These are phyloP conservation scores for Debaryomycetaceae sp. DNA, from an alignment of 1,139 yeast species.

Conservation along the genomic window DNA sequence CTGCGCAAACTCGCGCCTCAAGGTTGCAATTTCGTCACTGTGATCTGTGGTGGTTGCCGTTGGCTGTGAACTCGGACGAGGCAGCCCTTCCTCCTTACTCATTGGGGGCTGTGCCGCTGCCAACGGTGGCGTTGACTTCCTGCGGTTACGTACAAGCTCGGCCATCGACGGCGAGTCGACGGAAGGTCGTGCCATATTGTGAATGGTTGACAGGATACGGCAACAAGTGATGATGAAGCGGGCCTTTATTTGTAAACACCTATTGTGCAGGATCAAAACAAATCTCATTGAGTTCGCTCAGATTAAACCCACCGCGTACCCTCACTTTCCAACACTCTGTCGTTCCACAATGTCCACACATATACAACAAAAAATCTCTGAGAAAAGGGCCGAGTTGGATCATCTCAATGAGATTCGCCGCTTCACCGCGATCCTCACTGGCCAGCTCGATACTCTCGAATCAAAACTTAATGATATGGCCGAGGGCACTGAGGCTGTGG, in stretches of 20 bases:
- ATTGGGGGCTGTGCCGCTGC: background rate
- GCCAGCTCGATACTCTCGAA: conserved; percentile 46
- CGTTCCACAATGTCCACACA: conserved; percentile 7
- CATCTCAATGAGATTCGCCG: conserved; percentile 46
- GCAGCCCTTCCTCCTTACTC: background rate
- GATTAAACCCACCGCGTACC: background rate
- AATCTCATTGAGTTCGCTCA: background rate
- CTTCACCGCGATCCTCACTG: conserved; percentile 43
- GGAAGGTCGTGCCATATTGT: conserved; percentile 8
- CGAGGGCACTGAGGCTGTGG: conserved; percentile 57
- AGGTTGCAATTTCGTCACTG: background rate
- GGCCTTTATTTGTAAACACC: background rate
- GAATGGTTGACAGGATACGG: conserved; percentile 2
- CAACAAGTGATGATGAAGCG: background rate
- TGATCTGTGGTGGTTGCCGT: background rate
- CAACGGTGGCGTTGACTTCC: conserved; percentile 4
- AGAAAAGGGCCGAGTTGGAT: conserved; percentile 51
- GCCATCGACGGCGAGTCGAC: conserved; percentile 7
- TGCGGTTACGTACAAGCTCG: conserved; percentile 5
- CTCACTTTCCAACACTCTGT: conserved; percentile 6
- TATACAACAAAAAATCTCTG: conserved; percentile 32
- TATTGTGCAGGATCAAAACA: conserved; percentile 1
- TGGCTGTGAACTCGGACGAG: conserved; percentile 2
- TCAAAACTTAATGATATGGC: conserved; percentile 47
- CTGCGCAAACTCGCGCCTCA: conserved; percentile 19